Evolutionary conservation across 805 yeast genomes (phyloP), one percentile per base, ranked within the genome.

Genomic region (Candida pseudoglaebosa): DNA sequence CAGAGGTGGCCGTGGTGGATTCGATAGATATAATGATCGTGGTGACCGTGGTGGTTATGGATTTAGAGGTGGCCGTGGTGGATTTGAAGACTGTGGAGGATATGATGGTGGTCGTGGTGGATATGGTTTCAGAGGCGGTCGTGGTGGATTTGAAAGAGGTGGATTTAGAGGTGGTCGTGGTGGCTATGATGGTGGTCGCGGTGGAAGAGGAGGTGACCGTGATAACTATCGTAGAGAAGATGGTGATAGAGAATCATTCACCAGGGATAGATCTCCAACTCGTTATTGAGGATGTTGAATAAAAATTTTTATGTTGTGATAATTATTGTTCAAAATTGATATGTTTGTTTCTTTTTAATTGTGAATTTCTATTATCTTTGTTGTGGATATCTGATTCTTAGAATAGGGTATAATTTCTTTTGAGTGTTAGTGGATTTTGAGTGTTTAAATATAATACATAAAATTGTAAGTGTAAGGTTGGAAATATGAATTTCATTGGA

Each of bases 181-280:
- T 37, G 61, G 58, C 29, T 50, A 41, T 47, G 15, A 16, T 34
- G 37, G 37, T 24, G 41, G 28, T 13, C 39, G 47, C 33, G 68
- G 67, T 41, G 75, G 72, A 47, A 49, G 61, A 47, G 61, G 60
- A 38, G 59, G 52, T 16, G 35, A 65, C 48, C 78, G 67, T 64
- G 82, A 74, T 17, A 34, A 73, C 26, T 65, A 65, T 65, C 70
- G 77, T 55, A 69, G 79, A 41, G 67, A 74, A 50, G 35, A 32
- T 36, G 70, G 71, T 59, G 77, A 74, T 50, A 61, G 71, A 56
- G 71, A 65, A 49, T 61, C 70, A 18, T 67, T 64, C 56, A 57
- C 49, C 39, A 62, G 73, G 53, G 73, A 68, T 59, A 81, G 88
- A 76, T 81, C 89, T 44, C 88, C 89, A 65, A 74, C 83, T 47